Evolutionary conservation across 2,329 filamentous ascomycete genomes (phyloP), one percentile per base, ranked within the genome.

Genomic region (Verticillium isaacii): DNA sequence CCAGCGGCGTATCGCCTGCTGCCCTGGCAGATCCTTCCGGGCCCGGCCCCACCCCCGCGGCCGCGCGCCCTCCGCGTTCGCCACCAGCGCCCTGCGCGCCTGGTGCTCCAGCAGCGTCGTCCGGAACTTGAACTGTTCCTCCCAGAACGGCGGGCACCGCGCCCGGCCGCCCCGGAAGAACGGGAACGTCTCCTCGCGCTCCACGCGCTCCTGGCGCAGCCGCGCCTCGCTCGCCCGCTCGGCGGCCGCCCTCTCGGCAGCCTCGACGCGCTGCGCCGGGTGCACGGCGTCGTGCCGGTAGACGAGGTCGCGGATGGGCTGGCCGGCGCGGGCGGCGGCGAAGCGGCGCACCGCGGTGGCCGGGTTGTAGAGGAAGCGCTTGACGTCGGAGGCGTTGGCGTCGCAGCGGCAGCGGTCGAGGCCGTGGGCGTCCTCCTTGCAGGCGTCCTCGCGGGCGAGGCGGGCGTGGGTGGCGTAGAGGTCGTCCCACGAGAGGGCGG

Each of bases 351-450:
- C 56, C 32, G 63, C 63, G 37, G n/a, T 41, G 32, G 64, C 61
- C 14, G 64, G 63, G 54, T 66, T 66, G 58, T 63, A 65, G 11
- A 62, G 45, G 36, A 59, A 66, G 29, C 19, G 29, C 25, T 11
- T 32, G 14, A 29, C 29, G 14, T 59, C 45, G 32, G 63, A 58
- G 15, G 59, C 57, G 61, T 59, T 58, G 29, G 64, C 60, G 45
- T 63, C 63, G 61, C 64, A 66, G 2, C 32, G n/a, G 58, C 64
- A 66, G 9, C 15, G 23, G 9, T 58, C 50, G 17, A 56, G 41
- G 17, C 55, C 25, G 14, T 66, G 64, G 50, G 45, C 52, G 23
- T 62, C 14, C 45, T 64, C 61, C 58, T 66, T 66, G 60, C 64
- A 66, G 32, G 58, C 58, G 5, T 59, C 54, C 59, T 66, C 64